A percentile compares a stretch with the other conserved stretches of the same genome.
Evolutionary conservation across 768 basidiomycete species (phyloP).

Genomic region (Piloderma croceum): DNA sequence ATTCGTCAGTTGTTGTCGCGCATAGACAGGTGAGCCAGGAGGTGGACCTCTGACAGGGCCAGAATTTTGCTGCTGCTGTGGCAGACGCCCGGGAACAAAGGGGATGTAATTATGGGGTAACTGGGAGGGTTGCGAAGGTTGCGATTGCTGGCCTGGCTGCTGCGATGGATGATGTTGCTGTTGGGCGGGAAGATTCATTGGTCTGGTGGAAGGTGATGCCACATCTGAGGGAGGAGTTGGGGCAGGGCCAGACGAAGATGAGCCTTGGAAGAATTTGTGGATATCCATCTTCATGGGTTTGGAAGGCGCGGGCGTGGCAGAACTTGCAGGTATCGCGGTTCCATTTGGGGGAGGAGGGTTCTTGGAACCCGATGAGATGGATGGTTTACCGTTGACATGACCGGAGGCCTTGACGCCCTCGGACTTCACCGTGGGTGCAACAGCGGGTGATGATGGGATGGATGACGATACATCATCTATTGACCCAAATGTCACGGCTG

Average conservation of each 20-base stretch:
- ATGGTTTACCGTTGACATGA: constrained; percentile 60
- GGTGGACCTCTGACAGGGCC: no score
- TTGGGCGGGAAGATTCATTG: constrained; percentile 49
- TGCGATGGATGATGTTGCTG: constrained; percentile 26
- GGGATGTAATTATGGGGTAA: no score
- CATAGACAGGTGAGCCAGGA: constrained; percentile 64
- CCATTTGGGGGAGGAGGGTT: constrained; percentile 29
- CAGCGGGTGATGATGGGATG: constrained; percentile 78
- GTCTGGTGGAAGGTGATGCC: constrained; percentile 53
- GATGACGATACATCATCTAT: constrained; percentile 76
- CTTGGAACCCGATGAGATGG: constrained; percentile 39
- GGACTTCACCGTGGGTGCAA: constrained; percentile 55
- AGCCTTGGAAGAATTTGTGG: constrained; percentile 36
- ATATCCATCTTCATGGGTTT: constrained; percentile 35
- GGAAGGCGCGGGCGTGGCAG: constrained; percentile 29
- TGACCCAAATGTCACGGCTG: constrained; percentile 82
- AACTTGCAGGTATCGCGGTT: constrained; percentile 25
- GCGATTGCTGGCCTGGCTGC: constrained; percentile 36
- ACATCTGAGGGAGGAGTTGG: constrained; percentile 41
- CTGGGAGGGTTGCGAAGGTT: constrained; percentile 39
- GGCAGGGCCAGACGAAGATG: constrained; percentile 14
- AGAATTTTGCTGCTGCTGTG: constrained; percentile 40
- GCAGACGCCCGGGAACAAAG: constrained; percentile 41
- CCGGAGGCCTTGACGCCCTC: constrained; percentile 57
- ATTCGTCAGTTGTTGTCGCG: constrained; percentile 54